phyloP scores from a whole-genome alignment of 371 early-diverging fungal species.

The Thermomucor indicae-seudaticae region DNA sequence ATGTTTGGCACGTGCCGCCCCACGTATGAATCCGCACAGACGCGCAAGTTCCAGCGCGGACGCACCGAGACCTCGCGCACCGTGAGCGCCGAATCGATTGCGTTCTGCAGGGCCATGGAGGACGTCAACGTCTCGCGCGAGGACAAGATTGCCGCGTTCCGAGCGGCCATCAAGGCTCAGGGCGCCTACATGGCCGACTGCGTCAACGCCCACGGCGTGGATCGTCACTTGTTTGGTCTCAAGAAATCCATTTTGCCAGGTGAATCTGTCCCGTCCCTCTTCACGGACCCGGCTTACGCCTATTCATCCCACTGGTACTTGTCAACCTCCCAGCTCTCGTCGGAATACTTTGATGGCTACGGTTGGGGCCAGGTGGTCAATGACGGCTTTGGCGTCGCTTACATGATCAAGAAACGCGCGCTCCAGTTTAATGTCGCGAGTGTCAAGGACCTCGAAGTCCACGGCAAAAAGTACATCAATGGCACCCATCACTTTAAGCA shows the following conservation, averaged over 20 bases:
- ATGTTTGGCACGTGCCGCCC: conserved; percentile 74
- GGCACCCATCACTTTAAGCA: conserved; percentile 55
- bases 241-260: conserved; percentile 52
- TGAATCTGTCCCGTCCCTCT: conserved; percentile 80
- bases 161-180: conserved; percentile 75
- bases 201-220: conserved; percentile 83
- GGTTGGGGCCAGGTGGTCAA: conserved; percentile 98
- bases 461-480: conserved; percentile 32
- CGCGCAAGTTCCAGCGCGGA: conserved; percentile 86
- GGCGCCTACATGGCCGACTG: conserved; percentile 77
- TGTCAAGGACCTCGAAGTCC: conserved; percentile 46
- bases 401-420: conserved; percentile 85
- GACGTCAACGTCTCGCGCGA: conserved; percentile 47
- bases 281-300: conserved; percentile 78
- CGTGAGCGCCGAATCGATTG: conserved; percentile 74
- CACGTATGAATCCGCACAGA: conserved; percentile 93
- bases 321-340: conserved; percentile 89
- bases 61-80: conserved; percentile 95
- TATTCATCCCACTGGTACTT: conserved; percentile 90
- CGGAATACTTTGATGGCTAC: conserved; percentile 87
- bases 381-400: conserved; percentile 93
- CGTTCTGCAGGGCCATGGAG: conserved; percentile 87
- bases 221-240: conserved; percentile 85
- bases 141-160: conserved; percentile 65
- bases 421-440: conserved; percentile 87